These are phyloP conservation scores for Xylariomycetidae sp. DNA, from an alignment of 2,329 filamentous ascomycete genomes.

Conservation along the genomic window DNA sequence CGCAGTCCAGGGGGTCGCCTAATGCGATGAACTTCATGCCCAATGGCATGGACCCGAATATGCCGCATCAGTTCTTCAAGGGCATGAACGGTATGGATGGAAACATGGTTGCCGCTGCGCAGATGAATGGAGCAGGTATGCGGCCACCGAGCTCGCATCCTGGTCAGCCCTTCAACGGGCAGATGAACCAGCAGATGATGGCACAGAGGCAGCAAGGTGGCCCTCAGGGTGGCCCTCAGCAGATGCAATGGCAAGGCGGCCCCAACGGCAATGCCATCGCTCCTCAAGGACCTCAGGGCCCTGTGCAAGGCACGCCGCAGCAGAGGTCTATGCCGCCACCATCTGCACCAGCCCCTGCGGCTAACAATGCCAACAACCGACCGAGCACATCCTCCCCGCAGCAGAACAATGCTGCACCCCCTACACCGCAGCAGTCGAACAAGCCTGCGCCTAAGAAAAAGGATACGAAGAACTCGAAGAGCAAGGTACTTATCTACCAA, in stretches of 20 bases:
- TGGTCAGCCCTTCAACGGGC: slow-evolving; percentile 41
- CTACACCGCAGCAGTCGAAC: slow-evolving; percentile 66
- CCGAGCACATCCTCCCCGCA: slow-evolving; percentile 59
- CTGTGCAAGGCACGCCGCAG: slow-evolving; percentile 64
- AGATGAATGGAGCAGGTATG: slow-evolving; percentile 61
- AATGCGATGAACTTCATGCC: slow-evolving; percentile 59
- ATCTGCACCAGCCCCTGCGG: slow-evolving; percentile 47
- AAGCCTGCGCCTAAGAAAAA: slow-evolving; percentile 78
- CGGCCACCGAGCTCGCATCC: slow-evolving; percentile 65
- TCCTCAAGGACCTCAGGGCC: slow-evolving; percentile 37
- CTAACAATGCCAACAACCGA: slow-evolving; percentile 42
- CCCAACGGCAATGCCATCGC: slow-evolving; percentile 38
- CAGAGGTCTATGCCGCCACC: slow-evolving; percentile 65
- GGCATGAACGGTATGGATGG: slow-evolving; percentile 44
- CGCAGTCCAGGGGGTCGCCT: slow-evolving; percentile 60
- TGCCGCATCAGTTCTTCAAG: slow-evolving; percentile 56
- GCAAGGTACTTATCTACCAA: slow-evolving; percentile 53
- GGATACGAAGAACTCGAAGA: slow-evolving; percentile 57
- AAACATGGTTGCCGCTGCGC: slow-evolving; percentile 48
- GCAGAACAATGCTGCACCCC: slow-evolving; percentile 60
- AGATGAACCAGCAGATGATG: slow-evolving; percentile 59
- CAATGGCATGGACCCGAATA: slow-evolving; percentile 55
- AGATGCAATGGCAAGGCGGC: slow-evolving; percentile 43
- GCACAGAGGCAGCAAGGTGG: slow-evolving; percentile 30
- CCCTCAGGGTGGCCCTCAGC: slow-evolving; percentile 33